Evolutionary conservation across 129 eudicot species (phyloP), one percentile per base, ranked within the genome.

Genomic region (Erigeron canadensis): DNA sequence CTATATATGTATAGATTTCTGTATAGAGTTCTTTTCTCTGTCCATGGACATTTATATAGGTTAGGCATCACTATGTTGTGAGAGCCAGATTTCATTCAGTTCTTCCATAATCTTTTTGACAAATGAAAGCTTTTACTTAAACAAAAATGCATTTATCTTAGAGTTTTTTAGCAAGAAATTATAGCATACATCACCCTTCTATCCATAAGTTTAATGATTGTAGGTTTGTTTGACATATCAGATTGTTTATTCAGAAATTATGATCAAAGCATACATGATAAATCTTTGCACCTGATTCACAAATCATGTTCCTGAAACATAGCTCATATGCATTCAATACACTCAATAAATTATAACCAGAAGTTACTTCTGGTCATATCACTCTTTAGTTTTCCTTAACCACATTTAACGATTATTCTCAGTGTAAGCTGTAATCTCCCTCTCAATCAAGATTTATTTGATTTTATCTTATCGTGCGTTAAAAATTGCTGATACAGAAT

Each of bases 391-490:
- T 67, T n/a, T 22, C 41, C 58, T 6, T 67, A 12, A 28, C 34
- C 34, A 28, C 2, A 28, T 28, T 28, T 28, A 28, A 28, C 2
- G 34, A 28, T 28, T 61, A 28, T 61, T n/a, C 23, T 22, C 65
- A 71, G 56, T 61, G 40, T 39, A 18, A 61, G 70, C 22, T 19
- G 78, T 50, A 74, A 70, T 38, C 34, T 50, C 43, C 43, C 11
- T 54, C 22, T 50, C 16, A 40, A 10, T 62, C 17, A 48, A 37
- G 62, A 73, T 37, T 59, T 23, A 60, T 45, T 5, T 73, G 60
- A 63, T 39, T 63, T 63, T 41, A 55, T 53, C 45, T 17, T 74
- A 63, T 63, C 38, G 53, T 39, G 71, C 62, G 8, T 43, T 38
- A 46, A 63, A 63, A 19, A 38, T 74, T 43, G 51, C 47, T 41